These are phyloP conservation scores for Bryoglossum gracile DNA, from an alignment of 495 filamentous ascomycete species.

Conservation along the genomic window DNA sequence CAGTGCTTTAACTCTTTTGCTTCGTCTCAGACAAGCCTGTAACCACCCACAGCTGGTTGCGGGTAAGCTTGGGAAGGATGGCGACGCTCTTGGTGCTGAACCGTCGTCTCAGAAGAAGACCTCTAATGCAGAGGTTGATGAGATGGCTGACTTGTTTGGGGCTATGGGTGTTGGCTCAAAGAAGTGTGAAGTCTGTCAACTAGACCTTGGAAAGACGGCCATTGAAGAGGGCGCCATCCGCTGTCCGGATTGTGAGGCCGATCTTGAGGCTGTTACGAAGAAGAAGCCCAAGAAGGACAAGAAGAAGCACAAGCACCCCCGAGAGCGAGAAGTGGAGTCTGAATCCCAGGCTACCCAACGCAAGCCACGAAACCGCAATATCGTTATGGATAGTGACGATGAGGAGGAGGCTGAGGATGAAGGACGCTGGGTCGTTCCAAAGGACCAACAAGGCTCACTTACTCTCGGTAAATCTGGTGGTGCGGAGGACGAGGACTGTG, in stretches of 20 bases:
- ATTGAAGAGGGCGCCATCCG: conserved; percentile 50
- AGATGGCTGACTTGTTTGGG: conserved; percentile 76
- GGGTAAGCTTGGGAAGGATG: conserved; percentile 76
- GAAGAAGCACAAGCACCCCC: conserved; percentile 17
- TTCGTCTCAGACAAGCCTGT: conserved; percentile 86
- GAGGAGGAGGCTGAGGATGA: conserved; percentile 51
- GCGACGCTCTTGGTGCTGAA: conserved; percentile 69
- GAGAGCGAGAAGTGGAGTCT: conserved; percentile 32
- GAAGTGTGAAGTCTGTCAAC: conserved; percentile 84
- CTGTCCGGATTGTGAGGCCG: conserved; percentile 65
- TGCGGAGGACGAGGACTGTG: conserved; percentile 75
- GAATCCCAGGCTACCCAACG: conserved; percentile 13
- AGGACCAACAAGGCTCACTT: conserved; percentile 46
- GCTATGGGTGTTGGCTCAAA: conserved; percentile 72
- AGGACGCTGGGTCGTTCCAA: conserved; percentile 69
- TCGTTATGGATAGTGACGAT: conserved; percentile 35
- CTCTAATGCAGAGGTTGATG: conserved; percentile 58
- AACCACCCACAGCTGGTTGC: conserved; percentile 87
- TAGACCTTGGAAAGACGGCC: conserved; percentile 55
- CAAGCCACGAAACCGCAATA: conserved; percentile 33
- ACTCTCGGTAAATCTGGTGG: conserved; percentile 72
- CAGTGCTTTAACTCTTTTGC: conserved; percentile 76
- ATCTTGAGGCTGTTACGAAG: conserved; percentile 40
- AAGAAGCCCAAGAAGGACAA: conserved; percentile 26
- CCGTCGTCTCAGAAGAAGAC: conserved; percentile 41